These are phyloP conservation scores for Pugionium dolabratum DNA, from an alignment of 345 rosid genomes.

Conservation along the genomic window DNA sequence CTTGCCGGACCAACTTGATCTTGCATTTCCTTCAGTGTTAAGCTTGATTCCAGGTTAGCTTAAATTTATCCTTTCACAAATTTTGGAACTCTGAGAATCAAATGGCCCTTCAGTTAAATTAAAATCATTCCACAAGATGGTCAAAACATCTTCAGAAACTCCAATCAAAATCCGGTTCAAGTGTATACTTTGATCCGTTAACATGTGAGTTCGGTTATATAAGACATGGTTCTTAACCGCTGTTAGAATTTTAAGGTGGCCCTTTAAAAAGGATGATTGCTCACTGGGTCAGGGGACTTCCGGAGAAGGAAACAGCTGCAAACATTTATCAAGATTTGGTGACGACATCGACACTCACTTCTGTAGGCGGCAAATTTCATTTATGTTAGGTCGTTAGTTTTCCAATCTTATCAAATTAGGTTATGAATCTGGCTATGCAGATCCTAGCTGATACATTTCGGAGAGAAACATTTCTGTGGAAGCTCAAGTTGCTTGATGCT, in stretches of 20 bases:
- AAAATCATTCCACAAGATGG: conserved; percentile 8
- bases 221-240: conserved; percentile 24
- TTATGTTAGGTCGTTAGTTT: conserved; percentile 14
- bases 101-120: conserved; percentile 11
- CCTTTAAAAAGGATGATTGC: conserved; percentile 48
- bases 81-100: conserved; percentile 10
- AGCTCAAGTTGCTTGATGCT: conserved; percentile 62
- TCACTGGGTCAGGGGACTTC: conserved; percentile 51
- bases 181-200: conserved; percentile 15
- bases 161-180: conserved; percentile 5
- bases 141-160: conserved; percentile 1
- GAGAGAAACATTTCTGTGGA: conserved; percentile 70
- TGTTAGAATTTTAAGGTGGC: conserved; percentile 49
- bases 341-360: conserved; percentile 50
- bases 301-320: conserved; percentile 50
- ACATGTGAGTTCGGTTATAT: conserved; percentile 22
- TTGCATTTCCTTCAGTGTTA: conserved; percentile 28
- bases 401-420: conserved; percentile 15
- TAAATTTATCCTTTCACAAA: neutral
- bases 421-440: conserved; percentile 48
- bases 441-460: conserved; percentile 55
- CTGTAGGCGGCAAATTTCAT: conserved; percentile 43
- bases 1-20: conserved; percentile 47
- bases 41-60: conserved; percentile 41
- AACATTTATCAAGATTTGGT: conserved; percentile 50